phyloP scores from a whole-genome alignment of 352 stramenopile genomes.

The Aphanomyces invadans region DNA sequence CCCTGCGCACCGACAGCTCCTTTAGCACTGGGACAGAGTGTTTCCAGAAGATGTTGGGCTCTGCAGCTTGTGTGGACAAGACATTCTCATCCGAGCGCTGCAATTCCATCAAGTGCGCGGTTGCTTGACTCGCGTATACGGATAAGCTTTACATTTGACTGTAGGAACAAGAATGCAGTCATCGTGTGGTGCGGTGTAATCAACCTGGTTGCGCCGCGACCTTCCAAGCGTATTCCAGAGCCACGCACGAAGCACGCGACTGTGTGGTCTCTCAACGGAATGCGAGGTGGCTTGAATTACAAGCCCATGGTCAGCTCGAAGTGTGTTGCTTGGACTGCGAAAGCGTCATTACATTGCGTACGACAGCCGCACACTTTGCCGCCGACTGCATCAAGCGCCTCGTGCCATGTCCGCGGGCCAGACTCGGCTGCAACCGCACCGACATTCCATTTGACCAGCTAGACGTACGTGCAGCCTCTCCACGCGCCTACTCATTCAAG shows the following conservation, averaged over 20 bases:
- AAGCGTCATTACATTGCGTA: neutral
- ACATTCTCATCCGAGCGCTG: slow-evolving; percentile 34
- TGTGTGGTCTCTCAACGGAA: neutral
- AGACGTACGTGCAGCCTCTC: neutral
- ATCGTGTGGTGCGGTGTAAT: slow-evolving; percentile 36
- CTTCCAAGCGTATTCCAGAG: neutral
- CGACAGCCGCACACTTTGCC: neutral
- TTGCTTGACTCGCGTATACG: neutral
- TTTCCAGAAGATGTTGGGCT: slow-evolving; percentile 32
- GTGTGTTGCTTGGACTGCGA: neutral
- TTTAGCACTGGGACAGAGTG: slow-evolving; percentile 1
- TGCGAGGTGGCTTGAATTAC: neutral
- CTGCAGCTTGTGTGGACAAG: slow-evolving; percentile 43
- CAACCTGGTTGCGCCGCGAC: neutral
- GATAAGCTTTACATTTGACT: neutral
- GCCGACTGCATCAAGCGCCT: neutral
- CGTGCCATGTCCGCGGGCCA: neutral
- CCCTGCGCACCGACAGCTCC: too few relatives aligned
- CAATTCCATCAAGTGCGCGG: slow-evolving; percentile 31
- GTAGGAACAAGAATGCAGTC: slow-evolving; percentile 33
- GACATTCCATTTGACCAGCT: neutral
- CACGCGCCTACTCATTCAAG: too few relatives aligned
- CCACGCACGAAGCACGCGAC: slow-evolving; percentile 32
- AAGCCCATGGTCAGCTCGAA: neutral
- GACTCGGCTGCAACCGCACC: neutral